Conservation (phyloP, 2,329 filamentous ascomycete species). For the Fusarium piperis region DNA sequence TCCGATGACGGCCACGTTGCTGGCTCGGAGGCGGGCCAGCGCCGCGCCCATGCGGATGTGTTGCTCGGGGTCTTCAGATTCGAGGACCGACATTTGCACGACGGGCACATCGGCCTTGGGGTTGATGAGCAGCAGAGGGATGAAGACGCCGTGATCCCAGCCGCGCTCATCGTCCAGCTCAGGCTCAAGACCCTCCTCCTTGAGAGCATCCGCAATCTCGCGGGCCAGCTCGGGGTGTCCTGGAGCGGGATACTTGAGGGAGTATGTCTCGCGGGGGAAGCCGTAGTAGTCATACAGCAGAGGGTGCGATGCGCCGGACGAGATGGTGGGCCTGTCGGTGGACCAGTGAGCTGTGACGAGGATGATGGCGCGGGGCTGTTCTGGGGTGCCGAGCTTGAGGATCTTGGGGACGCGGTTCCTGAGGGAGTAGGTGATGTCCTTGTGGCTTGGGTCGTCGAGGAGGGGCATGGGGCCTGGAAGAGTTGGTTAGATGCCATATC, state of each 20-base stretch:
- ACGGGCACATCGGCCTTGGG: slow-evolving; percentile 63
- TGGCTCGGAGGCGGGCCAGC: slow-evolving; percentile 58
- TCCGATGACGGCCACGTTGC: slow-evolving; percentile 68
- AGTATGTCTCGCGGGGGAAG: slow-evolving; percentile 65
- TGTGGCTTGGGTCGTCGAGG: slow-evolving; percentile 64
- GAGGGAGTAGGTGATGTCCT: slow-evolving; percentile 61
- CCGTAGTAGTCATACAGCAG: slow-evolving; percentile 69
- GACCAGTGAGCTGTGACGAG: slow-evolving; percentile 69
- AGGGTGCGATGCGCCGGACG: slow-evolving; percentile 56
- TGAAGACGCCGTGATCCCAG: slow-evolving; percentile 71
- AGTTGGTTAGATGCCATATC: not conserved
- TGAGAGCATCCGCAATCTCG: slow-evolving; percentile 57
- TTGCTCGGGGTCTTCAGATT: slow-evolving; percentile 57
- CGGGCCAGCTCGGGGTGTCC: slow-evolving; percentile 64
- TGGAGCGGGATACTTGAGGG: slow-evolving; percentile 64
- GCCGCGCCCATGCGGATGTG: slow-evolving; percentile 65
- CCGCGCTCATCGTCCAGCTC: slow-evolving; percentile 52
- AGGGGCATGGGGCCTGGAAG: slow-evolving; percentile 64
- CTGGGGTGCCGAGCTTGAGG: slow-evolving; percentile 61
- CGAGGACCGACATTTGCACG: slow-evolving; percentile 66
- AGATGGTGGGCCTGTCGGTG: slow-evolving; percentile 59
- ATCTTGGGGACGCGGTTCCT: slow-evolving; percentile 63
- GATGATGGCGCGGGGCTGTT: slow-evolving; percentile 62
- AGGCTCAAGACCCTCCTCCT: slow-evolving; percentile 55
- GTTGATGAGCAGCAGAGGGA: slow-evolving; percentile 64